Conservation (phyloP, 2,329 filamentous ascomycete species). For the Cercospora sp. region DNA sequence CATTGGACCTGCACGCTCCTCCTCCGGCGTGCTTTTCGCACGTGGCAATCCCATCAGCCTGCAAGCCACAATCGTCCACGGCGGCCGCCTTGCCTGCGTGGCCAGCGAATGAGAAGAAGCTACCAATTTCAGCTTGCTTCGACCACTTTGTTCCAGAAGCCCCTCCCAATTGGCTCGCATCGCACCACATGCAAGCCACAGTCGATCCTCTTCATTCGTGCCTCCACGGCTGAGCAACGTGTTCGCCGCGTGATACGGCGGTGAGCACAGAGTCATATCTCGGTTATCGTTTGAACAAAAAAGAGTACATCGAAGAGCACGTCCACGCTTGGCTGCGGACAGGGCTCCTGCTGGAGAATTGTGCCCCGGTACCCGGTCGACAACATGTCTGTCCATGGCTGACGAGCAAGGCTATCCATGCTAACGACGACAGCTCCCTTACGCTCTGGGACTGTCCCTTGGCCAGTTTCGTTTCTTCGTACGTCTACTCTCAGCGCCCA, state of each 20-base stretch:
- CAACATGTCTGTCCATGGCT: background rate
- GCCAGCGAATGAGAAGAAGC: background rate
- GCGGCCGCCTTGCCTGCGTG: background rate
- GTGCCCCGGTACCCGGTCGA: background rate
- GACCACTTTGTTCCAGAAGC: conserved; percentile 6
- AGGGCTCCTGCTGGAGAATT: background rate
- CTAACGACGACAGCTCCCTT: background rate
- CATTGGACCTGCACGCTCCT: background rate
- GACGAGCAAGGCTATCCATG: background rate
- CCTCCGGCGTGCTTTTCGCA: background rate
- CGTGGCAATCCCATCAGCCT: conserved; percentile 7
- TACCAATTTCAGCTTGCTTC: conserved; percentile 4
- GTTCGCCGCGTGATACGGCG: background rate
- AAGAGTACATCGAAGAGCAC: background rate
- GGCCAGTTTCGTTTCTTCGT: background rate
- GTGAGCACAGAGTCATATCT: background rate
- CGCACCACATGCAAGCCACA: conserved; percentile 7
- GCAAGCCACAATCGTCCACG: conserved; percentile 7
- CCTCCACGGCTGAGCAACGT: background rate
- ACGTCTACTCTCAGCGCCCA: background rate
- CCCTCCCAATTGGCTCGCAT: background rate
- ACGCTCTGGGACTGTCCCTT: background rate
- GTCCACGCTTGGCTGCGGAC: background rate
- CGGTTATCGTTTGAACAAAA: background rate
- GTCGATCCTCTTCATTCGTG: background rate